Base-by-base conservation (phyloP, 306 rosid genomes). In the cucumber (Cucumis sativus) region DNA sequence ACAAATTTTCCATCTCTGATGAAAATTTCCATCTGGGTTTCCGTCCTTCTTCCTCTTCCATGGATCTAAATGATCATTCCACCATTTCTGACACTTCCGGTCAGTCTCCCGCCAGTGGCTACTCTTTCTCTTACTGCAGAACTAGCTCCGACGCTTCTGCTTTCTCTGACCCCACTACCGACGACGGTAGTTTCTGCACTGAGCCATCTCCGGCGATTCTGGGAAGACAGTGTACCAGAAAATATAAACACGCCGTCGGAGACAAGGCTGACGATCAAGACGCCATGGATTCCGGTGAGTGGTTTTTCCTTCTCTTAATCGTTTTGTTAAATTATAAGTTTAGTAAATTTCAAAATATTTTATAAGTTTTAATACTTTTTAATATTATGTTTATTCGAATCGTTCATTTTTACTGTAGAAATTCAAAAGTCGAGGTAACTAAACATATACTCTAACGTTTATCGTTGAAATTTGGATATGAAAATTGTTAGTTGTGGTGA, bases 31-130 rank as follows among this genome's bases (percentile, higher is more conserved):
- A 83, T 67, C 82, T 83, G 83, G 87, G 89, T 54, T 92, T 87
- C 78, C 92, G 82, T 12, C 92, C 89, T 66, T 87, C 93, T 39
- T 79, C 80, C 49, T 91, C 92, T 83, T 94, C 97, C 60, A 77
- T 88, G 76, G 94, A 91, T 83, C 96, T 88, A 45, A 89, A 83
- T 74, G 96, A 88, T 62, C 87, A 80, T 73, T 90, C 96, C 43
- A 70, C 86, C 69, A 21, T 67, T 40, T 74, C 79, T 30, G 94
- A 87, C 70, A 88, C 93, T 33, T 83, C 85, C 78, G 96, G 86
- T 56, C 88, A 83, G 67, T 90, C 96, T 14, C 84, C 93, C 25
- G 12, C 88, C 67, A 96, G 97, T 40, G 86, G 86, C 17, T 90
- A 82, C 43, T 93, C 96, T 13, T 89, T 77, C n/a, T 84, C 85